Percentiles rank a stretch among this genome's conserved stretches.
phyloP scores from a whole-genome alignment of 2,329 filamentous ascomycete species.

The Emmonsiellopsis sp. region DNA sequence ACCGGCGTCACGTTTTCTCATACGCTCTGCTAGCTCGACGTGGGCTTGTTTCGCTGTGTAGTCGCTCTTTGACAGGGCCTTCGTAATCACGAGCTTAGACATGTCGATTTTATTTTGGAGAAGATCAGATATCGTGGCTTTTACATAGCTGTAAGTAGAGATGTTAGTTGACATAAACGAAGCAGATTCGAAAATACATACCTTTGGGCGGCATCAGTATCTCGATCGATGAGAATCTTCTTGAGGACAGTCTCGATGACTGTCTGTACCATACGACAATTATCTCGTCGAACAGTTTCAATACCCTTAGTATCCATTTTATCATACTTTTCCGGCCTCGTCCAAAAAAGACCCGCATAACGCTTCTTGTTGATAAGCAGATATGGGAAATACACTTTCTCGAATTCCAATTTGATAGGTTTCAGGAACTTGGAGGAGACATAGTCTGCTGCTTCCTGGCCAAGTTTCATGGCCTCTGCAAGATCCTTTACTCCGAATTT shows the following conservation, averaged over 20 bases:
- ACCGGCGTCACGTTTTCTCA: slow-evolving; percentile 93
- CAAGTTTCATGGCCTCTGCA: slow-evolving; percentile 82
- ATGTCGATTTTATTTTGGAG: slow-evolving; percentile 97
- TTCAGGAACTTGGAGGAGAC: slow-evolving; percentile 91
- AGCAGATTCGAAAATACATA: slow-evolving; percentile 40
- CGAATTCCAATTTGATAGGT: slow-evolving; percentile 97
- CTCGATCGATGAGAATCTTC: slow-evolving; percentile 90
- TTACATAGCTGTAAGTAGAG: slow-evolving; percentile 63
- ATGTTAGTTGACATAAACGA: slow-evolving; percentile 26
- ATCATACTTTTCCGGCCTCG: slow-evolving; percentile 85
- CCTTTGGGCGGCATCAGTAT: slow-evolving; percentile 86
- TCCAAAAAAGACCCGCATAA: slow-evolving; percentile 97
- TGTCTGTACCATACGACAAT: slow-evolving; percentile 88
- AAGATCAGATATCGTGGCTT: slow-evolving; percentile 87
- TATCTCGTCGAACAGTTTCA: slow-evolving; percentile 93
- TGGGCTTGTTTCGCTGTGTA: slow-evolving; percentile 93
- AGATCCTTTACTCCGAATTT: slow-evolving; percentile 91
- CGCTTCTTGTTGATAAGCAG: slow-evolving; percentile 99
- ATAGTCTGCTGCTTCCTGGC: slow-evolving; percentile 80
- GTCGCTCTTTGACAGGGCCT: slow-evolving; percentile 81
- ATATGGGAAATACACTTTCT: slow-evolving; percentile 98
- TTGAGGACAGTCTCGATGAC: slow-evolving; percentile 94
- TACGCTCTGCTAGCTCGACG: slow-evolving; percentile 86
- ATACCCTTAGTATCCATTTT: slow-evolving; percentile 99
- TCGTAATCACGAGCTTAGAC: slow-evolving; percentile 98